Evolutionary conservation across 306 rosid genomes (phyloP).

Genomic region (Carpinus viminea): DNA sequence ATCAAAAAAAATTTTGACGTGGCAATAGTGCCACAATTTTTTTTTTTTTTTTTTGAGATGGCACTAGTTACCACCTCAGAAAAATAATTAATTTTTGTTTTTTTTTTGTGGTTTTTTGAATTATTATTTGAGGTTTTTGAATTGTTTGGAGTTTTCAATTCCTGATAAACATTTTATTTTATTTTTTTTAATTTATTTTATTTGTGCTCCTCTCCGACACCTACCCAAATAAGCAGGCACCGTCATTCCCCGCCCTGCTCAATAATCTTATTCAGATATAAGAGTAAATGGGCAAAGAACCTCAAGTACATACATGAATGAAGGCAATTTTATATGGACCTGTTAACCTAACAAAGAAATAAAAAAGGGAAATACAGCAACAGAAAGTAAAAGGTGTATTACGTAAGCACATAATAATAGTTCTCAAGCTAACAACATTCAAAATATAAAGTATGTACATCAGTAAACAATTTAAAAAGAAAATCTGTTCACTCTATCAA

Average conservation of each 20-base stretch:
- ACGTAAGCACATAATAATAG: slow-evolving; percentile 24
- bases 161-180: no score
- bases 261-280: neutral
- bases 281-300: slow-evolving; percentile 1
- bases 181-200: no score
- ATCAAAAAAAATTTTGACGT: no score
- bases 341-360: slow-evolving; percentile 14
- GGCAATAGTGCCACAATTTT: no score
- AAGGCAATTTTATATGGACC: slow-evolving; percentile 22
- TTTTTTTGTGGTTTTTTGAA: no score
- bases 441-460: slow-evolving; percentile 33
- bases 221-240: slow-evolving; percentile 7
- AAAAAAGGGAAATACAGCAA: neutral
- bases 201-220: no score
- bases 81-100: no score
- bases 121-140: no score
- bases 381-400: slow-evolving; percentile 12
- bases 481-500: slow-evolving; percentile 35
- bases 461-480: slow-evolving; percentile 11
- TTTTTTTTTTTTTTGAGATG: no score
- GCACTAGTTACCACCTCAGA: no score
- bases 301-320: neutral
- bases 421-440: slow-evolving; percentile 21
- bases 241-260: neutral
- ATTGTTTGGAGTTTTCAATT: no score